Evolutionary conservation across 73 alveolate genomes (phyloP).

Genomic region (Tetrahymena elliotti): DNA sequence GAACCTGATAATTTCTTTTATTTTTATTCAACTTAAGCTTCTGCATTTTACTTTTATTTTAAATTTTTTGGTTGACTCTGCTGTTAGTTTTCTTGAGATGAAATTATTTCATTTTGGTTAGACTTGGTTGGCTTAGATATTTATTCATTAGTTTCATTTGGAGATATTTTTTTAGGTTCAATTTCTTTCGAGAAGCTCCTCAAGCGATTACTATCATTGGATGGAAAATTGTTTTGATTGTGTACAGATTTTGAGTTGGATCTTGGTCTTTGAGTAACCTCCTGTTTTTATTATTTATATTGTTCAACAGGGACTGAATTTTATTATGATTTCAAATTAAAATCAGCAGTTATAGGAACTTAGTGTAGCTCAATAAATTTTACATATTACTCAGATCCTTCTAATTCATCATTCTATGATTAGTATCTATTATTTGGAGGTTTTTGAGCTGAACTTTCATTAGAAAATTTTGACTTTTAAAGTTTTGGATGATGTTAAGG

Average conservation of each 20-base stretch:
- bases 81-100: no score
- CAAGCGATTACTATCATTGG: neutral
- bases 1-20: neutral
- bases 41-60: neutral
- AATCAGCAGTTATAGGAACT: neutral
- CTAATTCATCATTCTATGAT: neutral
- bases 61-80: neutral
- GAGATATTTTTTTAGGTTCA: neutral
- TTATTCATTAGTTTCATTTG: neutral
- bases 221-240: neutral
- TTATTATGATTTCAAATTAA: neutral
- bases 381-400: neutral
- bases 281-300: neutral
- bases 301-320: neutral
- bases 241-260: neutral
- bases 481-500: neutral
- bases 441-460: neutral
- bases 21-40: neutral
- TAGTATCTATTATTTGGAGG: neutral
- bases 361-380: neutral
- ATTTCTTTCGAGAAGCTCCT: neutral
- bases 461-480: neutral
- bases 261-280: neutral
- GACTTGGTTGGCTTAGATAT: no score
- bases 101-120: neutral